Percentiles rank a stretch among this genome's conserved stretches.
These are phyloP conservation scores for Albugo candida DNA, from an alignment of 352 stramenopile species.

Conservation along the genomic window DNA sequence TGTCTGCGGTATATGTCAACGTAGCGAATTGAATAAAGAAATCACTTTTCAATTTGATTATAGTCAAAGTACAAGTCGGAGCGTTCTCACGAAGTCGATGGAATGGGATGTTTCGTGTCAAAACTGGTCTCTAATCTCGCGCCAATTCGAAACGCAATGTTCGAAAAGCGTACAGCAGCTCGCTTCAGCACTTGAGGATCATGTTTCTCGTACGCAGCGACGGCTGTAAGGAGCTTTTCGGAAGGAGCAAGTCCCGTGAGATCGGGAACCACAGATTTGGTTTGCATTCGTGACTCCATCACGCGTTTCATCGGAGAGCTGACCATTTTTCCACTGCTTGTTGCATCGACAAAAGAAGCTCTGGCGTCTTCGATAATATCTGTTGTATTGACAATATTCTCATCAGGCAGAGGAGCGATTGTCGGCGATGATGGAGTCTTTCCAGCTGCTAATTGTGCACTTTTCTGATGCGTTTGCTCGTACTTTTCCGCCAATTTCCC, in stretches of 20 bases:
- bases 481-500: slow-evolving; percentile 69
- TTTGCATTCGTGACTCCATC: no score
- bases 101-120: slow-evolving; percentile 9
- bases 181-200: slow-evolving; percentile 60
- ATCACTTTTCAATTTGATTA: no score
- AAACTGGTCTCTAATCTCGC: slow-evolving; percentile 63
- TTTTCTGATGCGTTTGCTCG: slow-evolving; percentile 25
- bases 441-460: slow-evolving; percentile 9
- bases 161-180: slow-evolving; percentile 31
- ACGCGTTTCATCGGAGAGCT: background rate
- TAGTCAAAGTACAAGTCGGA: no score
- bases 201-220: slow-evolving; percentile 68
- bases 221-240: slow-evolving; percentile 56
- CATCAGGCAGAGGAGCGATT: background rate
- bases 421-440: slow-evolving; percentile 2
- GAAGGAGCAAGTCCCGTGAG: slow-evolving; percentile 49
- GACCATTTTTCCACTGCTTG: background rate
- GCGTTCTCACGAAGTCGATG: background rate
- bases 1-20: background rate
- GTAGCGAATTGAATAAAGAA: no score
- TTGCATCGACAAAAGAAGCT: background rate
- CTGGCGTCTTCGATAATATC: background rate
- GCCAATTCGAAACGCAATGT: slow-evolving; percentile 50
- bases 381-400: background rate
- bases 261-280: slow-evolving; percentile 36